A percentile compares a stretch with the other conserved stretches of the same genome.
Evolutionary conservation across 1,139 yeast genomes (phyloP).

Genomic region (Yamadazyma spencermartinsiae): DNA sequence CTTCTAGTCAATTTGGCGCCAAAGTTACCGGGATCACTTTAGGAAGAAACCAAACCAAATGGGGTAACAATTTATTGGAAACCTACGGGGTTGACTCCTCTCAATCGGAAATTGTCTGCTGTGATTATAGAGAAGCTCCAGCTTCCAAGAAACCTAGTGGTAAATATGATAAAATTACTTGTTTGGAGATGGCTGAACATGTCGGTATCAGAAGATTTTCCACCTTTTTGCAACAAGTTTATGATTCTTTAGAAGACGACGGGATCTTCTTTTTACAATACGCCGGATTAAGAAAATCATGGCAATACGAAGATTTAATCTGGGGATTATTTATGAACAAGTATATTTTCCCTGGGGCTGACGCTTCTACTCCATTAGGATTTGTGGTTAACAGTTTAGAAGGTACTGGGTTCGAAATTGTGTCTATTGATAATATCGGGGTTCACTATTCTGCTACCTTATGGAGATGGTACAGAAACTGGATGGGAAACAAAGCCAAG

Average conservation of each 20-base stretch:
- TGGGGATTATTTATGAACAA: conserved; percentile 98
- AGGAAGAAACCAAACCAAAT: conserved; percentile 87
- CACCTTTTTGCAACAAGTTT: conserved; percentile 74
- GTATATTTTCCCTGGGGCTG: conserved; percentile 97
- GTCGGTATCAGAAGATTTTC: conserved; percentile 88
- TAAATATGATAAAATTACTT: conserved; percentile 82
- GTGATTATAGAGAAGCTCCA: conserved; percentile 92
- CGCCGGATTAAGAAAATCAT: conserved; percentile 86
- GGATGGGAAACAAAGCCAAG: conserved; percentile 82
- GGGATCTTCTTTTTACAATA: conserved; percentile 86
- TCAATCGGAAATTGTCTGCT: conserved; percentile 79
- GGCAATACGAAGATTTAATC: conserved; percentile 93
- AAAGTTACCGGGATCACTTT: conserved; percentile 86
- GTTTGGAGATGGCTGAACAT: conserved; percentile 96
- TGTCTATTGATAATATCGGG: conserved; percentile 83
- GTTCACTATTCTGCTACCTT: conserved; percentile 90
- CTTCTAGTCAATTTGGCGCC: conserved; percentile 83
- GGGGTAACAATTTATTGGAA: conserved; percentile 74
- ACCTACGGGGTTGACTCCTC: conserved; percentile 65
- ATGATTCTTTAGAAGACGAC: conserved; percentile 87
- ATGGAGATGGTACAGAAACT: conserved; percentile 95
- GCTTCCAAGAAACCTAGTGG: conserved; percentile 57
- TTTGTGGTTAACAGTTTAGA: conserved; percentile 79
- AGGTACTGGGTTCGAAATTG: conserved; percentile 84
- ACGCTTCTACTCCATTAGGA: conserved; percentile 91